Conservation (phyloP, 495 filamentous ascomycete species). For the Penicillium longicatenatum region DNA sequence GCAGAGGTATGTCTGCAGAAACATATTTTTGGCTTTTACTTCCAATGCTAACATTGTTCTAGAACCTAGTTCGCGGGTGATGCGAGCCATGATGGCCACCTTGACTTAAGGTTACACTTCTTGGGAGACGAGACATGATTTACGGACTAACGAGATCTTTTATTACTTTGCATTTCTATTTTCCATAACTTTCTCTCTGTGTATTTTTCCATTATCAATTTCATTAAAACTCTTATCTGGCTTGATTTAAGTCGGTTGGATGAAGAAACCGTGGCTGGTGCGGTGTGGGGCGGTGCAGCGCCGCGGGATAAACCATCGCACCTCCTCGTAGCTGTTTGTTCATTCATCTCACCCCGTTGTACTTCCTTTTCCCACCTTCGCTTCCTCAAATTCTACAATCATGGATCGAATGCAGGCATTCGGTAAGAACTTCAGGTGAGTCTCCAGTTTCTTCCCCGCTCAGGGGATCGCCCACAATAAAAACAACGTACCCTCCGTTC, state of each 20-base stretch:
- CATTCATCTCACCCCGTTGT: constrained; percentile 5
- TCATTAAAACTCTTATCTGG: not conserved
- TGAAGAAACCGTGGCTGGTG: constrained; percentile 33
- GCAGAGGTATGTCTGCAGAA: constrained; percentile 72
- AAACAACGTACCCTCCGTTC: constrained; percentile 10
- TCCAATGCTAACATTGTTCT: constrained; percentile 24
- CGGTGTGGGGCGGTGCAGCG: constrained; percentile 28
- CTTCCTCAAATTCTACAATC: constrained; percentile 16
- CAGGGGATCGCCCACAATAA: not conserved
- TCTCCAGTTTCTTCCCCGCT: constrained; percentile 6
- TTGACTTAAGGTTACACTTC: constrained; percentile 53
- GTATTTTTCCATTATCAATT: constrained; percentile 1
- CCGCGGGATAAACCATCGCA: constrained; percentile 16
- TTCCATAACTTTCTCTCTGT: not conserved
- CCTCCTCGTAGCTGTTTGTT: constrained; percentile 14
- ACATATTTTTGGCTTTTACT: constrained; percentile 53
- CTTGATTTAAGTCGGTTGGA: not conserved
- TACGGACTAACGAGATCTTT: constrained; percentile 1
- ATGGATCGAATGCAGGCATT: constrained; percentile 75
- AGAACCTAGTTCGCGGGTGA: constrained; percentile 61
- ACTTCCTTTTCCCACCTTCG: constrained; percentile 7
- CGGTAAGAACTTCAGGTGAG: constrained; percentile 74
- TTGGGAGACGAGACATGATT: constrained; percentile 10
- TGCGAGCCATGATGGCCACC: constrained; percentile 78
- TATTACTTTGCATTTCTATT: not conserved